A percentile compares a stretch with the other conserved stretches of the same genome.
These are phyloP conservation scores for Carallia brachiata DNA, from an alignment of 345 rosid species.

Conservation along the genomic window DNA sequence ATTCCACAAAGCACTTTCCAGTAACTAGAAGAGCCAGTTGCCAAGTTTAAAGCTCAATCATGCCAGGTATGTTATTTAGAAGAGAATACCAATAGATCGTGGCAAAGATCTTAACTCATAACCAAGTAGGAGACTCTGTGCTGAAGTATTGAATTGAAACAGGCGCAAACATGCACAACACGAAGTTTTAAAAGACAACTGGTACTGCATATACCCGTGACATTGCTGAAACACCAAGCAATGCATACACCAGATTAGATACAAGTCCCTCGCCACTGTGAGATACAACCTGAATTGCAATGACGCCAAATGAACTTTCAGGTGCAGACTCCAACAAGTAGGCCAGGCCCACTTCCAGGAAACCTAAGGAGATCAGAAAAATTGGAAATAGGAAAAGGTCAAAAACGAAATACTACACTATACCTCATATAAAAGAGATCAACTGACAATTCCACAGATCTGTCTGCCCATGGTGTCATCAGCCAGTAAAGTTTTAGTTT, in stretches of 20 bases:
- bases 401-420: neutral
- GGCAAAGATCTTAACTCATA: neutral
- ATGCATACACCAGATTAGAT: conserved; percentile 83
- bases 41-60: neutral
- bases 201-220: conserved; percentile 62
- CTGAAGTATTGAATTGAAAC: too few relatives aligned
- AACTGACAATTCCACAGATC: neutral
- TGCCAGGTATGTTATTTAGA: neutral
- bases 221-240: conserved; percentile 97
- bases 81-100: neutral
- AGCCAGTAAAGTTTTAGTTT: too few relatives aligned
- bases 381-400: neutral
- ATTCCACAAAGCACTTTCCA: neutral
- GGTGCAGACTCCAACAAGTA: conserved; percentile 62
- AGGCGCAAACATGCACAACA: too few relatives aligned
- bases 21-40: neutral
- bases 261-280: conserved; percentile 90
- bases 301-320: conserved; percentile 66
- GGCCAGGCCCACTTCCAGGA: conserved; percentile 67
- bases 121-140: neutral
- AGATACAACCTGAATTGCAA: conserved; percentile 66
- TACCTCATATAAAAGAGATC: neutral
- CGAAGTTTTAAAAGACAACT: neutral
- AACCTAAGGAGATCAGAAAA: conserved; percentile 45
- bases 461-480: too few relatives aligned